Percentiles rank a stretch among this genome's conserved stretches.
phyloP scores from a whole-genome alignment of 805 yeast species.

The Diddensiella transvaalensis region DNA sequence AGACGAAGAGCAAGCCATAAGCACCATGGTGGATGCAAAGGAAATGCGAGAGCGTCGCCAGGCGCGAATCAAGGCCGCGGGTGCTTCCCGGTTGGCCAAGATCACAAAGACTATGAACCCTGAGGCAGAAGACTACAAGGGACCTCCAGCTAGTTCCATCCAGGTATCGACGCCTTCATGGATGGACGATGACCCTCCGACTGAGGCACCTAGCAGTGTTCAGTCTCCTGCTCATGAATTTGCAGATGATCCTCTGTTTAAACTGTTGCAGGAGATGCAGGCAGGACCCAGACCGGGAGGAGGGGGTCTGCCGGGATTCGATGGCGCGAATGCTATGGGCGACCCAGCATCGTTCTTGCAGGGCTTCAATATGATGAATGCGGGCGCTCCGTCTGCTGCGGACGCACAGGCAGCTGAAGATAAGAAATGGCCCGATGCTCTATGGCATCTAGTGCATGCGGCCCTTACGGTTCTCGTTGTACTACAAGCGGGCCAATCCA shows the following conservation, averaged over 20 bases:
- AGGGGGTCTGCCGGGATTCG: background rate
- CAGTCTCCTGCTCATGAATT: slow-evolving; percentile 4
- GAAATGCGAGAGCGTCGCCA: slow-evolving; percentile 29
- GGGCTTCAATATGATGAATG: background rate
- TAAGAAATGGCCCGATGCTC: background rate
- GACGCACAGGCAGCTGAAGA: background rate
- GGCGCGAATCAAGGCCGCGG: slow-evolving; percentile 30
- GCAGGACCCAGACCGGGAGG: slow-evolving; percentile 2
- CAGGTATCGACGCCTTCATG: background rate
- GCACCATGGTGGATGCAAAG: slow-evolving; percentile 10
- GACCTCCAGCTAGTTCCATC: background rate
- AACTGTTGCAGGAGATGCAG: slow-evolving; percentile 22
- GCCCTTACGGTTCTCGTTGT: slow-evolving; percentile 22
- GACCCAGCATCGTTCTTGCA: slow-evolving; percentile 7
- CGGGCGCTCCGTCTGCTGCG: background rate
- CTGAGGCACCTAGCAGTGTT: background rate
- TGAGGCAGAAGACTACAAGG: slow-evolving; percentile 24
- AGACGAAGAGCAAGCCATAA: background rate
- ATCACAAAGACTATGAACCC: slow-evolving; percentile 30
- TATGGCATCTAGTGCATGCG: slow-evolving; percentile 26
- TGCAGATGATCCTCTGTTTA: slow-evolving; percentile 22
- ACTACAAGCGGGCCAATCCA: slow-evolving; percentile 19
- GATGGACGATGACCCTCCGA: background rate
- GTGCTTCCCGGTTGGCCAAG: slow-evolving; percentile 29
- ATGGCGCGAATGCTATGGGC: slow-evolving; percentile 13